A percentile compares a stretch with the other conserved stretches of the same genome.
These are phyloP conservation scores for Cytospora leucostoma DNA, from an alignment of 2,329 filamentous ascomycete genomes.

Conservation along the genomic window DNA sequence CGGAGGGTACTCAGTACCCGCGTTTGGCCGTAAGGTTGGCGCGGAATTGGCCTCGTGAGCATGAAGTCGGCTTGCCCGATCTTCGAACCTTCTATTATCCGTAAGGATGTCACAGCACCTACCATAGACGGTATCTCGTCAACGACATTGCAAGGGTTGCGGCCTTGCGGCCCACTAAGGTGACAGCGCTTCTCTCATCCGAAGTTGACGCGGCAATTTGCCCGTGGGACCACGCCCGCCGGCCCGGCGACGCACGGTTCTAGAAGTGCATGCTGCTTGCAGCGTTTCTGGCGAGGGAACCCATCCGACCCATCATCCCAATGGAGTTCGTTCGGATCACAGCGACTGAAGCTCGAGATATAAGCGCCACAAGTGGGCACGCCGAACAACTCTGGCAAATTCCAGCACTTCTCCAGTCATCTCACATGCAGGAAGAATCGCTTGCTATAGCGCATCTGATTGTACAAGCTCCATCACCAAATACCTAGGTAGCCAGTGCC, in stretches of 20 bases:
- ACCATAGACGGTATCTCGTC: too few species aligned
- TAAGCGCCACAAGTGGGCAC: neutral
- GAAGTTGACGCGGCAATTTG: conserved; percentile 9
- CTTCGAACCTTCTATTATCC: neutral
- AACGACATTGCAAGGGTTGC: too few species aligned
- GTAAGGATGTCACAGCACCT: neutral
- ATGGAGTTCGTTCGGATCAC: neutral
- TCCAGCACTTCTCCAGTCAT: neutral
- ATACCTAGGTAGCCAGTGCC: too few species aligned
- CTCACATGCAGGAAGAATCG: too few species aligned
- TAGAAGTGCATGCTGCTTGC: conserved; percentile 1
- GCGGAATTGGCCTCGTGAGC: neutral
- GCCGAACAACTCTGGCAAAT: neutral
- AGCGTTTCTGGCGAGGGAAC: neutral
- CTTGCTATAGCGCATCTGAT: too few species aligned
- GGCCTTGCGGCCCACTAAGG: neutral
- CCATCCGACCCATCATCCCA: neutral
- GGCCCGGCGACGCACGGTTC: neutral
- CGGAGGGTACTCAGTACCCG: too few species aligned
- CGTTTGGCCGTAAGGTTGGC: neutral
- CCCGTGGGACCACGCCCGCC: neutral
- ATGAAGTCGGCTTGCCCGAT: neutral
- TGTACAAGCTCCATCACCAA: too few species aligned
- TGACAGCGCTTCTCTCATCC: conserved; percentile 16
- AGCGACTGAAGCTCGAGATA: neutral